Conservation (phyloP, 129 eudicot species). For the Scalesia atractyloides region DNA sequence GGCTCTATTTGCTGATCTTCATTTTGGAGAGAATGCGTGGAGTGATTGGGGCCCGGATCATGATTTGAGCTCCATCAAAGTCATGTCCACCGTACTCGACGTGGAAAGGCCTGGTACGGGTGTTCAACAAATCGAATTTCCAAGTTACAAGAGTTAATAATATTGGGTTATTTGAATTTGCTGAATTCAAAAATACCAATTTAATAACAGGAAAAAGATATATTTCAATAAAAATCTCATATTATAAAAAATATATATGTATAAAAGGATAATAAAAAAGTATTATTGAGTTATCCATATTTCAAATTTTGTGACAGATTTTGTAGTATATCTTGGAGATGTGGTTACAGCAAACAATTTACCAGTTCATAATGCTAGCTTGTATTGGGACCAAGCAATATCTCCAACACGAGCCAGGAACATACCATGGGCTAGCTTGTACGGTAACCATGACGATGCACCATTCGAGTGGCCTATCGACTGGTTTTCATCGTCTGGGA, state of each 20-base stretch:
- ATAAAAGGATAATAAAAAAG: too few species aligned
- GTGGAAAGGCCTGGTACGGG: slow-evolving; percentile 62
- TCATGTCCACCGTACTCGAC: slow-evolving; percentile 82
- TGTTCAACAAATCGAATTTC: too few species aligned
- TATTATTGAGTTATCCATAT: not conserved
- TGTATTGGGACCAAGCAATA: slow-evolving; percentile 85
- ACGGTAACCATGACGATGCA: slow-evolving; percentile 95
- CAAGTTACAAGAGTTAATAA: too few species aligned
- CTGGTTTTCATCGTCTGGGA: slow-evolving; percentile 77
- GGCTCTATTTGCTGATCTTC: slow-evolving; percentile 87
- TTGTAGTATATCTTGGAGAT: slow-evolving; percentile 93
- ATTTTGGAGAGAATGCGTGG: slow-evolving; percentile 91
- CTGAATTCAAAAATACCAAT: too few species aligned
- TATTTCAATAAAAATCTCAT: too few species aligned
- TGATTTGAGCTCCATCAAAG: slow-evolving; percentile 56
- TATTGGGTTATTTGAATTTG: too few species aligned
- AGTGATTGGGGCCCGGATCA: slow-evolving; percentile 81
- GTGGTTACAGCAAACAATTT: slow-evolving; percentile 92
- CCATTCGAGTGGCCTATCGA: slow-evolving; percentile 90
- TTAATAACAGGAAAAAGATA: too few species aligned
- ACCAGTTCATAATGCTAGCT: slow-evolving; percentile 67
- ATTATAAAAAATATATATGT: too few species aligned
- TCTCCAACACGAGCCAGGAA: slow-evolving; percentile 74
- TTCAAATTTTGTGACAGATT: slow-evolving; percentile 49
- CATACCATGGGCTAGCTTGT: slow-evolving; percentile 85